Evolutionary conservation across 768 basidiomycete genomes (phyloP).

Genomic region (Vararia minispora): DNA sequence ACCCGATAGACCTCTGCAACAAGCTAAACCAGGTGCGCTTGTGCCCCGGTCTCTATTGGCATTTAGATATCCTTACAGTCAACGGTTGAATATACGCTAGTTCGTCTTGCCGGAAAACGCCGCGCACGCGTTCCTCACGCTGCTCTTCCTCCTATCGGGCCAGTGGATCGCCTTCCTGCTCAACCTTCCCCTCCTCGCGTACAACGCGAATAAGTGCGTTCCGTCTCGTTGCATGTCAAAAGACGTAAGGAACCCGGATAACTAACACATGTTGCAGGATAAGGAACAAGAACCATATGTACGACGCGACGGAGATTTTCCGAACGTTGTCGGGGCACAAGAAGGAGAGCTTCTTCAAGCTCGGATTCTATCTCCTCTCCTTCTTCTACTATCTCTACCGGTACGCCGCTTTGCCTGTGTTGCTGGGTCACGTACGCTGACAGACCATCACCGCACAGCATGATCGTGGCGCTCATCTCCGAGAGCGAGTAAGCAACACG

Average conservation of each 20-base stretch:
- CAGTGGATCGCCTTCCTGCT: slow-evolving; percentile 92
- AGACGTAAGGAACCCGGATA: too few relatives aligned
- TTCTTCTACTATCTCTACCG: slow-evolving; percentile 90
- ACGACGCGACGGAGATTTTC: slow-evolving; percentile 99
- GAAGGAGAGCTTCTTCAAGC: slow-evolving; percentile 92
- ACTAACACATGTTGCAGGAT: slow-evolving; percentile 57
- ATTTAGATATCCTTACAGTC: not conserved
- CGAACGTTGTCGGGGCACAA: slow-evolving; percentile 88
- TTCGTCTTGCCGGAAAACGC: slow-evolving; percentile 96
- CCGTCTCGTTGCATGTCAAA: not conserved
- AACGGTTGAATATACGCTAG: slow-evolving; percentile 29
- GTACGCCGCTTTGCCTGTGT: slow-evolving; percentile 29
- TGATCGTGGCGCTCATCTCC: slow-evolving; percentile 43
- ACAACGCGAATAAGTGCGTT: slow-evolving; percentile 89
- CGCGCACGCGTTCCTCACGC: slow-evolving; percentile 84
- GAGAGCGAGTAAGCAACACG: slow-evolving; percentile 27
- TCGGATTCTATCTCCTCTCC: slow-evolving; percentile 85
- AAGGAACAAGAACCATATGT: slow-evolving; percentile 91
- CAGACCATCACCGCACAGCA: slow-evolving; percentile 20
- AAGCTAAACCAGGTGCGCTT: slow-evolving; percentile 86
- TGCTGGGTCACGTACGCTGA: not conserved
- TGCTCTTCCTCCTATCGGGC: slow-evolving; percentile 86
- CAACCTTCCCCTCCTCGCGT: slow-evolving; percentile 81
- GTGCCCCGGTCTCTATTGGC: not conserved
- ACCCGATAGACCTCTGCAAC: slow-evolving; percentile 99